These are phyloP conservation scores for Hamigera avellanea DNA, from an alignment of 495 filamentous ascomycete genomes.

Conservation along the genomic window DNA sequence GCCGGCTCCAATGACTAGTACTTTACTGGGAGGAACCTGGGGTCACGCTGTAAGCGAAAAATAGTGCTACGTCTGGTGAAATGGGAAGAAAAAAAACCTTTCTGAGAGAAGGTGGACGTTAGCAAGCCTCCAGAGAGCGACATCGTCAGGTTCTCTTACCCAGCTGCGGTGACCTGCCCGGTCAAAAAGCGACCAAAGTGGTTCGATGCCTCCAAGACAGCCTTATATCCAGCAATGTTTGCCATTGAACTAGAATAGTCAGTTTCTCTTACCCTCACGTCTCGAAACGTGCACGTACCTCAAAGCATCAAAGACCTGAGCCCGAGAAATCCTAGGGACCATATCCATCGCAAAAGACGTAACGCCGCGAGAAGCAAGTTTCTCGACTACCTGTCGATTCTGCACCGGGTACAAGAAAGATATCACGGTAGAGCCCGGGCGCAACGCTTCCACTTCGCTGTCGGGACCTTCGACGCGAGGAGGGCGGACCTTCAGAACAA, in stretches of 20 bases:
- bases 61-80: not conserved
- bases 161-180: slow-evolving; percentile 73
- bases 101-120: not conserved
- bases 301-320: slow-evolving; percentile 69
- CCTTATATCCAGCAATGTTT: slow-evolving; percentile 81
- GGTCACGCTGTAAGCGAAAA: slow-evolving; percentile 1
- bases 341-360: slow-evolving; percentile 76
- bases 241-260: slow-evolving; percentile 52
- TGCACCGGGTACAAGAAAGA: slow-evolving; percentile 67
- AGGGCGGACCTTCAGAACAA: slow-evolving; percentile 67
- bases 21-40: slow-evolving; percentile 72
- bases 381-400: slow-evolving; percentile 57
- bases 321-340: slow-evolving; percentile 73
- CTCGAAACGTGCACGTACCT: slow-evolving; percentile 17
- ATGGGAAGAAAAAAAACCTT: slow-evolving; percentile 6
- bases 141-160: slow-evolving; percentile 13
- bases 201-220: slow-evolving; percentile 71
- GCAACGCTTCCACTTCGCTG: slow-evolving; percentile 49
- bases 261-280: not conserved
- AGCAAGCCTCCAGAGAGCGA: not conserved
- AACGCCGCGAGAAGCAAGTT: slow-evolving; percentile 47
- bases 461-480: slow-evolving; percentile 40
- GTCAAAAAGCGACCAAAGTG: slow-evolving; percentile 73
- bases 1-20: slow-evolving; percentile 72
- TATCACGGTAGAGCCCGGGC: slow-evolving; percentile 54